Percentiles rank a stretch among this genome's conserved stretches.
phyloP scores from a whole-genome alignment of 2,329 filamentous ascomycete genomes.

The Pseudopithomyces maydicus region DNA sequence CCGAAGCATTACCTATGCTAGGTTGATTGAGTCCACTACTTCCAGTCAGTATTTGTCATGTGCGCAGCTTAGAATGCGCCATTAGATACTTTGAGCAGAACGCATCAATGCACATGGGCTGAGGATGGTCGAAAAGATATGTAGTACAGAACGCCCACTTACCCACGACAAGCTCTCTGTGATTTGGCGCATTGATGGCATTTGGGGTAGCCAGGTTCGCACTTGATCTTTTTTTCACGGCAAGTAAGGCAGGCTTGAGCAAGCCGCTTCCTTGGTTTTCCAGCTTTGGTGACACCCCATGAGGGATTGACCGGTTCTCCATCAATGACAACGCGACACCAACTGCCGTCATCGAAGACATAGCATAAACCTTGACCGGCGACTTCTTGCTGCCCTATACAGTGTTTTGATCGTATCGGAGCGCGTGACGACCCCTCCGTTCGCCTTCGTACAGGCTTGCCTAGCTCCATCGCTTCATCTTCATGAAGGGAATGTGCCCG shows the following conservation, averaged over 20 bases:
- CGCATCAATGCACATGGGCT: conserved; percentile 30
- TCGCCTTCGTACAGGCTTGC: conserved; percentile 38
- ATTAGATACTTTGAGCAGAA: conserved; percentile 18
- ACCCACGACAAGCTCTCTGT: conserved; percentile 78
- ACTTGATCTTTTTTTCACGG: conserved; percentile 97
- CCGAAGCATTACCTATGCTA: conserved; percentile 37
- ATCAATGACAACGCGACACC: conserved; percentile 82
- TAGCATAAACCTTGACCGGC: conserved; percentile 82
- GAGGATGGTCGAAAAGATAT: conserved; percentile 10
- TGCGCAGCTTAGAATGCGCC: conserved; percentile 21
- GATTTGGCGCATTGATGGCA: conserved; percentile 94
- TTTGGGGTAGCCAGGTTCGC: conserved; percentile 83
- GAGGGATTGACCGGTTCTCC: conserved; percentile 86
- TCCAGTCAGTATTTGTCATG: conserved; percentile 40
- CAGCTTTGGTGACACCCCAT: conserved; percentile 93
- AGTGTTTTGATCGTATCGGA: conserved; percentile 39
- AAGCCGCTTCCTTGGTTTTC: conserved; percentile 87
- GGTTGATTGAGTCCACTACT: conserved; percentile 37
- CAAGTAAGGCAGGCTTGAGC: conserved; percentile 94
- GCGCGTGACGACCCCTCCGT: conserved; percentile 40
- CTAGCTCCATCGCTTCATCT: conserved; percentile 35
- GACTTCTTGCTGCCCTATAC: conserved; percentile 59
- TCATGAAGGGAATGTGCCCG: conserved; percentile 25
- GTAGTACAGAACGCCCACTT: conserved; percentile 29
- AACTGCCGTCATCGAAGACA: conserved; percentile 82